phyloP scores from a whole-genome alignment of 345 rosid genomes.

The Orychophragmus violaceus region DNA sequence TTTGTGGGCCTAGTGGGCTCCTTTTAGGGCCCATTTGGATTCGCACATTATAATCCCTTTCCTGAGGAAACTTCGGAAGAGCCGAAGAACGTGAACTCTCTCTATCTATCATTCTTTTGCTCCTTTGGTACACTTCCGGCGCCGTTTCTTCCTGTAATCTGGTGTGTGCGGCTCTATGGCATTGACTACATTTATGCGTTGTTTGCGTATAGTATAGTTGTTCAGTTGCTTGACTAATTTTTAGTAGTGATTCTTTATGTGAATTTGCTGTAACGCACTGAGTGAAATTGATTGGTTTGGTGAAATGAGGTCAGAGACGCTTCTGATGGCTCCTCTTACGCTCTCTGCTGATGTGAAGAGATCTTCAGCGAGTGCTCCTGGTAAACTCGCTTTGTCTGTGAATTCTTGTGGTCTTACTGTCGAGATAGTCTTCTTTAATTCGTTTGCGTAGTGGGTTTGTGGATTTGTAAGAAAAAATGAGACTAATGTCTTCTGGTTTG shows the following conservation, averaged over 20 bases:
- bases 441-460: neutral
- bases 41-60: neutral
- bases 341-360: conserved; percentile 29
- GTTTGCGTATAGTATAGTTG: neutral
- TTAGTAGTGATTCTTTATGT: neutral
- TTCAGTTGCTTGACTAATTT: conserved; percentile 8
- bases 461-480: neutral
- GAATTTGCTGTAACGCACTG: neutral
- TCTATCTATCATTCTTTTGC: neutral
- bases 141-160: neutral
- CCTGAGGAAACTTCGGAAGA: neutral
- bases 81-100: conserved; percentile 14
- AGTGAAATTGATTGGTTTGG: conserved; percentile 12
- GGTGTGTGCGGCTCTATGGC: neutral
- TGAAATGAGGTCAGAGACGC: conserved; percentile 14
- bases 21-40: neutral
- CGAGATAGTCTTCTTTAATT: neutral
- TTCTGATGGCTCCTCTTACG: conserved; percentile 35
- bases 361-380: conserved; percentile 22
- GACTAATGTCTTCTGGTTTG: neutral
- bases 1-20: neutral
- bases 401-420: neutral
- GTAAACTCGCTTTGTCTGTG: neutral
- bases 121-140: neutral
- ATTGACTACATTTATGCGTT: neutral